A percentile compares a stretch with the other conserved stretches of the same genome.
Evolutionary conservation across 2,329 filamentous ascomycete species (phyloP).

Genomic region (Penicillium rolfsii): DNA sequence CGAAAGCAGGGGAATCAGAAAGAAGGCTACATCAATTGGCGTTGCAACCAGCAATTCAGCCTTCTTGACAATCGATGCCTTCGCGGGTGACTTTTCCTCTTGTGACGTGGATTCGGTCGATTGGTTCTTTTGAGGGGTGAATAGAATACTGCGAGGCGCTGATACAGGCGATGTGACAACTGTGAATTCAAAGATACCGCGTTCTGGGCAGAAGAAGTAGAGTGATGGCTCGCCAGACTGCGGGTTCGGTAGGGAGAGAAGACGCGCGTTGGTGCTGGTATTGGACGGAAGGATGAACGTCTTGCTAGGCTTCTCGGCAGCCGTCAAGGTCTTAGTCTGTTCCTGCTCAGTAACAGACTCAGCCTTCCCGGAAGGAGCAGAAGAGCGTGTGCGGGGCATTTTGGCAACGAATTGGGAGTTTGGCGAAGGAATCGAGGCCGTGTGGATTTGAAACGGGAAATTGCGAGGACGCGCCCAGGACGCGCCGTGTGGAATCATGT

Average conservation of each 20-base stretch:
- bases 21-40: constrained; percentile 79
- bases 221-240: constrained; percentile 52
- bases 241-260: constrained; percentile 61
- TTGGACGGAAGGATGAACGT: constrained; percentile 62
- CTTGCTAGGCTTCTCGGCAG: constrained; percentile 44
- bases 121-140: constrained; percentile 41
- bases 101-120: constrained; percentile 9
- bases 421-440: constrained; percentile 5
- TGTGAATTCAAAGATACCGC: constrained; percentile 65
- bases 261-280: constrained; percentile 56
- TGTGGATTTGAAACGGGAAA: constrained; percentile 20
- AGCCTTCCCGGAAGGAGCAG: constrained; percentile 24
- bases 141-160: constrained; percentile 59
- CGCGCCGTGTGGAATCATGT: constrained; percentile 32
- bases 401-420: constrained; percentile 19
- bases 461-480: constrained; percentile 34
- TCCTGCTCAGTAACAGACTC: constrained; percentile 18
- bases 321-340: constrained; percentile 27
- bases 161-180: constrained; percentile 56
- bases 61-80: constrained; percentile 63
- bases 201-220: constrained; percentile 63
- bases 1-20: constrained; percentile 73
- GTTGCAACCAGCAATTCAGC: constrained; percentile 84
- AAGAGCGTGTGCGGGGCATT: constrained; percentile 39
- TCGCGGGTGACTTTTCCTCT: constrained; percentile 19